A percentile compares a stretch with the other conserved stretches of the same genome.
Evolutionary conservation across 169 alveolate genomes (phyloP).

Genomic region (Blepharisma undulans): DNA sequence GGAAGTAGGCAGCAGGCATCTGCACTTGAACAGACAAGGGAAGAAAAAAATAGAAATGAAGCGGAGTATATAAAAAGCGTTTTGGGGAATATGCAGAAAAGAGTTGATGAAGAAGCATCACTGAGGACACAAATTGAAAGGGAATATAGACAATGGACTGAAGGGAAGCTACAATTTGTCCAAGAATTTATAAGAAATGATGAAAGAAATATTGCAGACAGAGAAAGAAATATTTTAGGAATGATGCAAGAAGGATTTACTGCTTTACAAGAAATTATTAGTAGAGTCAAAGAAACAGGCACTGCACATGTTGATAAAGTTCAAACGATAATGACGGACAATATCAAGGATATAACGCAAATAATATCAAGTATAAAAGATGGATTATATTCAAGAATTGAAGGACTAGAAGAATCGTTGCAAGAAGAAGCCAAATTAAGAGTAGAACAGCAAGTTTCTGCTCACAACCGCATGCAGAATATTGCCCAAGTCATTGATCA

Average conservation of each 20-base stretch:
- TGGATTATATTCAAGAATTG: conserved; percentile 3
- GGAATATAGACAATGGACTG: conserved; percentile 18
- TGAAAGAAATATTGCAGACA: conserved; percentile 2
- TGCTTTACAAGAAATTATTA: conserved; percentile 36
- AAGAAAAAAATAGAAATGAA: background rate
- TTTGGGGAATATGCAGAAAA: background rate
- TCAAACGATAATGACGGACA: conserved; percentile 26
- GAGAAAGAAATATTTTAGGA: conserved; percentile 34
- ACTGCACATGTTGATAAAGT: conserved; percentile 10
- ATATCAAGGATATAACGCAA: conserved; percentile 18
- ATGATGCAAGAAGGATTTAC: conserved; percentile 38
- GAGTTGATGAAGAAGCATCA: conserved; percentile 26
- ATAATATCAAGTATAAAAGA: conserved; percentile 24
- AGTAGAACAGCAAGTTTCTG: background rate
- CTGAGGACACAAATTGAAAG: background rate
- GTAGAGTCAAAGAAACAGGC: conserved; percentile 13
- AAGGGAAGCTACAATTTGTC: background rate
- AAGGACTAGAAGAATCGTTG: conserved; percentile 4
- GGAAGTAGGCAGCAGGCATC: background rate
- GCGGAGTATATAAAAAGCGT: background rate
- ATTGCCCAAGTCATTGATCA: conserved; percentile 1
- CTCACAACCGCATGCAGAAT: background rate
- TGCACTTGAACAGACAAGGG: background rate
- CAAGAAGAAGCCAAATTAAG: conserved; percentile 29
- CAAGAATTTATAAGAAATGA: conserved; percentile 31